These are phyloP conservation scores for Flammula alnicola DNA, from an alignment of 1,284 basidiomycete species.

Conservation along the genomic window DNA sequence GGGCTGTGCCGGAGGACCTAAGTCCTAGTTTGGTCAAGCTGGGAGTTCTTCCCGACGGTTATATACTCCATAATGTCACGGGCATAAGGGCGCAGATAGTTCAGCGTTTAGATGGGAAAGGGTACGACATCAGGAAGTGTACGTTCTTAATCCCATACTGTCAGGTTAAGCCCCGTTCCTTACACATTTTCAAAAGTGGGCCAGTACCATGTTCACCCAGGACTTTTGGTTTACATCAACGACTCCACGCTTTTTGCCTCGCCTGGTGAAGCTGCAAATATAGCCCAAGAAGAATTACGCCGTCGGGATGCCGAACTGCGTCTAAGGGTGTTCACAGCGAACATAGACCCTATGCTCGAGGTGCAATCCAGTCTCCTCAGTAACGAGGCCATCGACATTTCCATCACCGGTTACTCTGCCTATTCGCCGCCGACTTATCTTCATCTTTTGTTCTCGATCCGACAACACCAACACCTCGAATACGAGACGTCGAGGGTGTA, in stretches of 20 bases:
- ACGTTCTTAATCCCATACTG: slow-evolving; percentile 33
- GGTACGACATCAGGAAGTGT: slow-evolving; percentile 87
- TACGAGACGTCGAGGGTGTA: slow-evolving; percentile 55
- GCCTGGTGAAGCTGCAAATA: slow-evolving; percentile 32
- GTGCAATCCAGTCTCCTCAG: slow-evolving; percentile 34
- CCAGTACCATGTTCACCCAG: slow-evolving; percentile 77
- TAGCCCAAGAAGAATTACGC: slow-evolving; percentile 26
- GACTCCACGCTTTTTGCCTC: slow-evolving; percentile 64
- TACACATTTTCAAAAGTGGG: slow-evolving; percentile 61
- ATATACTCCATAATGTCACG: slow-evolving; percentile 74
- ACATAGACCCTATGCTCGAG: slow-evolving; percentile 48
- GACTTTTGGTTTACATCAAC: slow-evolving; percentile 82
- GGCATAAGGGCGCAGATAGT: slow-evolving; percentile 80
- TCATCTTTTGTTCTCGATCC: slow-evolving; percentile 10
- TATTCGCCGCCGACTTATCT: slow-evolving; percentile 68
- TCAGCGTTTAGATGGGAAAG: slow-evolving; percentile 79
- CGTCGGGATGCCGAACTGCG: slow-evolving; percentile 51
- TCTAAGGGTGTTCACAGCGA: slow-evolving; percentile 62
- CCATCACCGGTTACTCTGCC: slow-evolving; percentile 65
- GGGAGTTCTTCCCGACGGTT: slow-evolving; percentile 68
- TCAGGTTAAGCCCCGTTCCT: not conserved
- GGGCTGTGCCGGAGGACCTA: slow-evolving; percentile 64
- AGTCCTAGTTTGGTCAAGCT: slow-evolving; percentile 74
- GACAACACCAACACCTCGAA: slow-evolving; percentile 38
- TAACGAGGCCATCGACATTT: slow-evolving; percentile 45